Conservation (phyloP, 306 rosid species). For the Quercus alba region DNA sequence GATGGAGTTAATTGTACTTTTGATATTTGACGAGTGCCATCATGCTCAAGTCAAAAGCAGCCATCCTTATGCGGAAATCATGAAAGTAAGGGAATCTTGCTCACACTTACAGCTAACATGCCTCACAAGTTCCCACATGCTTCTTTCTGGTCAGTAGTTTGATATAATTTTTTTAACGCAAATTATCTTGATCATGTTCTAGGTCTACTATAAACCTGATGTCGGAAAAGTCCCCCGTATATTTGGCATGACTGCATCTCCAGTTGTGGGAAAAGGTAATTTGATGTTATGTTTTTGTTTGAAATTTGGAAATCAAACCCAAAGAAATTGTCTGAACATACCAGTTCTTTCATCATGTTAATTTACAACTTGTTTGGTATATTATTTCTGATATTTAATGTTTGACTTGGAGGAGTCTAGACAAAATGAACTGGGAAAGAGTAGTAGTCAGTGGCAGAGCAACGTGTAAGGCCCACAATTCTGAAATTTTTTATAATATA, state of each 20-base stretch:
- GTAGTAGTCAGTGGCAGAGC: neutral
- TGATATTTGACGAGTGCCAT: slow-evolving; percentile 97
- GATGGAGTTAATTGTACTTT: slow-evolving; percentile 78
- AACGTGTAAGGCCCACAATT: no score
- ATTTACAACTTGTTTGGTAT: neutral
- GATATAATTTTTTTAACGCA: slow-evolving; percentile 8
- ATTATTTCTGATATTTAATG: neutral
- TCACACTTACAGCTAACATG: slow-evolving; percentile 12
- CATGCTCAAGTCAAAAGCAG: slow-evolving; percentile 88
- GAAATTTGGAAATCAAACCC: slow-evolving; percentile 2
- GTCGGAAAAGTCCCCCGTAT: slow-evolving; percentile 66
- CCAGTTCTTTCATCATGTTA: slow-evolving; percentile 3
- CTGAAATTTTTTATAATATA: no score
- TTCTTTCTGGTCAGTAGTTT: slow-evolving; percentile 6
- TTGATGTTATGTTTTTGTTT: neutral
- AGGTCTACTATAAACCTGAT: slow-evolving; percentile 54
- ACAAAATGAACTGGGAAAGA: neutral
- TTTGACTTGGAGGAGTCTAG: neutral
- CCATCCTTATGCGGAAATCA: slow-evolving; percentile 86
- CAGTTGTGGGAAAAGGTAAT: slow-evolving; percentile 92
- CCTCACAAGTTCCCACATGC: slow-evolving; percentile 6
- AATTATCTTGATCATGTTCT: slow-evolving; percentile 21
- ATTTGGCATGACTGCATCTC: slow-evolving; percentile 99
- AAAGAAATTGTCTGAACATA: neutral
- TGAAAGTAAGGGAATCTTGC: slow-evolving; percentile 64